These are phyloP conservation scores for Ceratocystis ficicola DNA, from an alignment of 2,329 filamentous ascomycete species.

Conservation along the genomic window DNA sequence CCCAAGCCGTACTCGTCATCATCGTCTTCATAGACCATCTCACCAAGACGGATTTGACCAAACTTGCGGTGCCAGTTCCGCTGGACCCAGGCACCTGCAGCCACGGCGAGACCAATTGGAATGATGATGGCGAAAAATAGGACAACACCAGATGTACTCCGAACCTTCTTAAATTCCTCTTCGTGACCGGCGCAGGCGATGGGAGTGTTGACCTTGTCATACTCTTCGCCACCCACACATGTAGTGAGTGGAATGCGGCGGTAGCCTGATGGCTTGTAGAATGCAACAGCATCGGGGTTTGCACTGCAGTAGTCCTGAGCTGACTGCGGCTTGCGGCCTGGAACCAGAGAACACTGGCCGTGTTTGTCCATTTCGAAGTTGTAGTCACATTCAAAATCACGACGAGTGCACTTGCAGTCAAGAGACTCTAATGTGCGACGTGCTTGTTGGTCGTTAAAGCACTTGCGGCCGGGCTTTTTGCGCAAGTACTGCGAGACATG, in stretches of 20 bases:
- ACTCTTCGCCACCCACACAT: slow-evolving; percentile 61
- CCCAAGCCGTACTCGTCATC: slow-evolving; percentile 62
- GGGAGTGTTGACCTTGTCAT: slow-evolving; percentile 52
- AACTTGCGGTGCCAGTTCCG: slow-evolving; percentile 80
- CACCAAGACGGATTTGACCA: slow-evolving; percentile 81
- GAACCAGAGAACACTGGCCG: slow-evolving; percentile 64
- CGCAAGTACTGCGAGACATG: slow-evolving; percentile 81
- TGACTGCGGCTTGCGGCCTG: slow-evolving; percentile 52
- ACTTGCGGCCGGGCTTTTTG: slow-evolving; percentile 66
- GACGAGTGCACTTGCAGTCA: slow-evolving; percentile 72
- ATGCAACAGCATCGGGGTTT: slow-evolving; percentile 60
- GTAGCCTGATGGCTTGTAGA: slow-evolving; percentile 76
- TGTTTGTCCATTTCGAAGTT: slow-evolving; percentile 76
- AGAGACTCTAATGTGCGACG: slow-evolving; percentile 57
- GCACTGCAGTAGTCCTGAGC: slow-evolving; percentile 41
- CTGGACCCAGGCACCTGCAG: slow-evolving; percentile 73
- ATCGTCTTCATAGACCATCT: slow-evolving; percentile 61
- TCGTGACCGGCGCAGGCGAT: slow-evolving; percentile 67
- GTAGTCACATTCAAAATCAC: slow-evolving; percentile 93
- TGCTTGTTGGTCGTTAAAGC: slow-evolving; percentile 69
- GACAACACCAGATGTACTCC: slow-evolving; percentile 55
- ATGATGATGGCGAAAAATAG: slow-evolving; percentile 78
- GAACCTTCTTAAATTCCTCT: slow-evolving; percentile 63
- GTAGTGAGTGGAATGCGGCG: slow-evolving; percentile 82
- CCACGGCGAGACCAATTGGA: slow-evolving; percentile 58